phyloP scores from a whole-genome alignment of 768 basidiomycete genomes.

The Termitomyces sp. region DNA sequence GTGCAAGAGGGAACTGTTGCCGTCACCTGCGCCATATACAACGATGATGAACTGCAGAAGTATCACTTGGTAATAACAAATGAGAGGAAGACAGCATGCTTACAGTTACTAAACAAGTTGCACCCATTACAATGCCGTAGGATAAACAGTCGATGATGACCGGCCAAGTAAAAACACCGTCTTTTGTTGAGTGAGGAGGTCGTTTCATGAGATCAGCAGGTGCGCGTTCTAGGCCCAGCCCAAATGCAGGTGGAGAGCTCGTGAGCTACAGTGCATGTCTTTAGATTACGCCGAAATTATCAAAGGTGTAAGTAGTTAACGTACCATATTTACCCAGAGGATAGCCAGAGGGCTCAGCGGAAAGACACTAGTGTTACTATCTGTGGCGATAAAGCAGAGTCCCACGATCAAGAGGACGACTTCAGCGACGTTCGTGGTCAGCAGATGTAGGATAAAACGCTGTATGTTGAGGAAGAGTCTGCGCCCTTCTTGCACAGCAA shows the following conservation, averaged over 20 bases:
- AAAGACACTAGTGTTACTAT: slow-evolving; percentile 45
- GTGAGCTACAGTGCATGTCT: slow-evolving; percentile 25
- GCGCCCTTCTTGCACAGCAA: slow-evolving; percentile 56
- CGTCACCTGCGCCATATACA: slow-evolving; percentile 32
- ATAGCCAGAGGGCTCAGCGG: slow-evolving; percentile 54
- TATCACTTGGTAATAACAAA: background rate
- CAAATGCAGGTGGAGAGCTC: slow-evolving; percentile 54
- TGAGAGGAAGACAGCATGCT: slow-evolving; percentile 10
- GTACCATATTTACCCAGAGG: slow-evolving; percentile 53
- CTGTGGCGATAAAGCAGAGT: slow-evolving; percentile 51
- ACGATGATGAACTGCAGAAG: slow-evolving; percentile 34
- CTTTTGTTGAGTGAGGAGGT: slow-evolving; percentile 38
- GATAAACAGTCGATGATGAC: slow-evolving; percentile 36
- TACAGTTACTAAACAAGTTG: slow-evolving; percentile 31
- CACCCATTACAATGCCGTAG: slow-evolving; percentile 38
- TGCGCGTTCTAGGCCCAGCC: slow-evolving; percentile 52
- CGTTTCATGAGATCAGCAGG: slow-evolving; percentile 49
- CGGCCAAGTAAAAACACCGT: slow-evolving; percentile 38
- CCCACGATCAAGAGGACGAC: slow-evolving; percentile 55
- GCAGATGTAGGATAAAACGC: slow-evolving; percentile 53
- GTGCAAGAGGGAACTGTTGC: slow-evolving; percentile 23
- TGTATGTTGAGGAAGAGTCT: slow-evolving; percentile 58
- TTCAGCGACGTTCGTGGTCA: slow-evolving; percentile 54
- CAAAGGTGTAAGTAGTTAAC: slow-evolving; percentile 4
- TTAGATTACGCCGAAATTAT: background rate